Base-by-base conservation (phyloP, 805 yeast species). In the Pichia scutulata region DNA sequence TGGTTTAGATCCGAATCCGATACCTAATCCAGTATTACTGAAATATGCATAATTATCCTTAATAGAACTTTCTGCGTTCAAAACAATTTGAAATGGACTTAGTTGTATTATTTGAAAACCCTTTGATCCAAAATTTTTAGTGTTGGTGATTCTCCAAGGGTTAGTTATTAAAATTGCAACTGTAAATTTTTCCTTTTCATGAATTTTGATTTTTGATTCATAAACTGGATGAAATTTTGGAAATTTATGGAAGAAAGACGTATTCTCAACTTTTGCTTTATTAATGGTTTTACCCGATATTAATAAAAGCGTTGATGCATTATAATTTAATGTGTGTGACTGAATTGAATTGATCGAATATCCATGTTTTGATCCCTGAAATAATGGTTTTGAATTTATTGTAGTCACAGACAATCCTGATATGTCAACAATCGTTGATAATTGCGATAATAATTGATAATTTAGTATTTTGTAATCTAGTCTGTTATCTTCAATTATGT, bases 261-360 rank as follows among this genome's bases (percentile, higher is more conserved):
- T 44, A 23, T 69, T 69, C 26, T 68, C 70, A 57, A 77, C 81
- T 30, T 86, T 64, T 47, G 69, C 74, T 49, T 72, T 76, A 21
- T 69, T 26, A 13, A 82, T 62, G 44, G 79, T 62, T 56, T 73
- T 75, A 0, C 97, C 98, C 3, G 80, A 75, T 0, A 92, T 70
- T 0, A 90, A 52, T 9, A 90, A 56, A 1, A 92, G 63, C 0
- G 96, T 79, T 0, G 97, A 96, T 0, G 96, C 93, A 57, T 79
- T 81, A 96, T 97, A 92, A 58, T 89, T 88, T 70, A 88, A 80
- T 0, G 84, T 85, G 55, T 83, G 87, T 50, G 84, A 77, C 66
- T 90, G 96, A 51, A 92, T 76, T 0, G 96, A 84, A 28, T 95
- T 70, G 76, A 90, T 87, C 0, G 96, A 87, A 63, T 86, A 92